These are phyloP conservation scores for Leptosphaerulina australis DNA, from an alignment of 2,329 filamentous ascomycete genomes.

Conservation along the genomic window DNA sequence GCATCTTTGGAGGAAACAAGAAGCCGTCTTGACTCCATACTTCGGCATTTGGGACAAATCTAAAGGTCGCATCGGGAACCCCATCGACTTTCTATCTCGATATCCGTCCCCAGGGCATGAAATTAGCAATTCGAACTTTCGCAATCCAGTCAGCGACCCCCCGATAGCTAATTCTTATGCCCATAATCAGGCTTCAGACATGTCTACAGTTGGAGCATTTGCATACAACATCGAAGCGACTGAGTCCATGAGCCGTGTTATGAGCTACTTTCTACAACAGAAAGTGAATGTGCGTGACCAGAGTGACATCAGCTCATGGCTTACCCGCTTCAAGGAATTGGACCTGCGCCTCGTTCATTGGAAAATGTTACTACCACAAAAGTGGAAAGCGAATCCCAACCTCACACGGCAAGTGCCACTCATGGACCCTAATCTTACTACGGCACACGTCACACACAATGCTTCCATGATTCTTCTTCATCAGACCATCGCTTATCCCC, in stretches of 20 bases:
- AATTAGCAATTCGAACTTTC: background rate
- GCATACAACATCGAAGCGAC: constrained; percentile 30
- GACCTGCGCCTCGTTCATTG: constrained; percentile 29
- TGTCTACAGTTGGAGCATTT: constrained; percentile 28
- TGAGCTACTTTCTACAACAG: constrained; percentile 29
- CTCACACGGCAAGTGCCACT: constrained; percentile 22
- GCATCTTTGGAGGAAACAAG: constrained; percentile 27
- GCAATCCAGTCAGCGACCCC: background rate
- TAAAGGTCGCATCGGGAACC: constrained; percentile 24
- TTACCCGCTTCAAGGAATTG: constrained; percentile 31
- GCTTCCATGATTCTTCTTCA: constrained; percentile 27
- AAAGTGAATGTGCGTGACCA: constrained; percentile 23
- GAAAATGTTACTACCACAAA: constrained; percentile 31
- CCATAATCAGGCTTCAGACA: constrained; percentile 13
- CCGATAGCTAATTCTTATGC: background rate
- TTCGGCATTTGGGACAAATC: constrained; percentile 34
- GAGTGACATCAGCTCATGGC: constrained; percentile 24
- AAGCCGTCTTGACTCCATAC: constrained; percentile 24
- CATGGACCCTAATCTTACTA: constrained; percentile 29
- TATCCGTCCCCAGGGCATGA: constrained; percentile 7
- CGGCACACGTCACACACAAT: constrained; percentile 29
- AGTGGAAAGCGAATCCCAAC: constrained; percentile 32
- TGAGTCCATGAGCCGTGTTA: constrained; percentile 29
- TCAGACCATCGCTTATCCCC: constrained; percentile 26
- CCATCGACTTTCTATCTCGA: constrained; percentile 21